These are phyloP conservation scores for Eucalyptus urophylla DNA, from an alignment of 345 rosid species.

Conservation along the genomic window DNA sequence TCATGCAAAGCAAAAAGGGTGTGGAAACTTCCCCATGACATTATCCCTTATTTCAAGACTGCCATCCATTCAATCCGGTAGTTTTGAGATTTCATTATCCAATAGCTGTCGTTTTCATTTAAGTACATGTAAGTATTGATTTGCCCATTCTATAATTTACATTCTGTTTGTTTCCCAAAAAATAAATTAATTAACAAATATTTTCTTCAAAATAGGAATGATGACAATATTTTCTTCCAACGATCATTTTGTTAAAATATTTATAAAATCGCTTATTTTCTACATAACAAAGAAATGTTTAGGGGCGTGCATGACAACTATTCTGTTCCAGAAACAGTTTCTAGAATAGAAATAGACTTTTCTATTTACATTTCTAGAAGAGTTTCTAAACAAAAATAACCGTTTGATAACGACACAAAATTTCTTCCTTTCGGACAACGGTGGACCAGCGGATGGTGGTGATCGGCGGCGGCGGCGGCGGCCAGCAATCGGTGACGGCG, in stretches of 20 bases:
- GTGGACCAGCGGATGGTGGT: too few relatives aligned
- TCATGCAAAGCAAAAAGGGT: neutral
- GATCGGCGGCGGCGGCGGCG: too few relatives aligned
- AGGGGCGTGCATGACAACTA: too few relatives aligned
- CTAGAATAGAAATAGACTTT: too few relatives aligned
- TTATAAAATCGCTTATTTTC: neutral
- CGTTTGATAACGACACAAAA: too few relatives aligned
- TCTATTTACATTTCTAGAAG: too few relatives aligned
- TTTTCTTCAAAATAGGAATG: neutral
- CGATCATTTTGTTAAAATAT: neutral
- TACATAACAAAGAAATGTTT: neutral
- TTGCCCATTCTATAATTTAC: too few relatives aligned
- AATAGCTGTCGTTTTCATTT: neutral
- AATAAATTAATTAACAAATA: neutral
- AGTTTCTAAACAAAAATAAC: too few relatives aligned
- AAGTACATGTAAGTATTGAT: neutral
- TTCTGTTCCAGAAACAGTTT: too few relatives aligned
- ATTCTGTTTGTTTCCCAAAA: too few relatives aligned
- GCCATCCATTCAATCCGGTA: neutral
- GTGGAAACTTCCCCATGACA: neutral
- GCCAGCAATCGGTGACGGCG: too few relatives aligned
- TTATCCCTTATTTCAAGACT: neutral
- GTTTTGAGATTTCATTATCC: neutral
- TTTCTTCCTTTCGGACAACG: too few relatives aligned
- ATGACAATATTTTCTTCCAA: neutral